phyloP scores from a whole-genome alignment of 495 filamentous ascomycete species.

The Rusavskia elegans region DNA sequence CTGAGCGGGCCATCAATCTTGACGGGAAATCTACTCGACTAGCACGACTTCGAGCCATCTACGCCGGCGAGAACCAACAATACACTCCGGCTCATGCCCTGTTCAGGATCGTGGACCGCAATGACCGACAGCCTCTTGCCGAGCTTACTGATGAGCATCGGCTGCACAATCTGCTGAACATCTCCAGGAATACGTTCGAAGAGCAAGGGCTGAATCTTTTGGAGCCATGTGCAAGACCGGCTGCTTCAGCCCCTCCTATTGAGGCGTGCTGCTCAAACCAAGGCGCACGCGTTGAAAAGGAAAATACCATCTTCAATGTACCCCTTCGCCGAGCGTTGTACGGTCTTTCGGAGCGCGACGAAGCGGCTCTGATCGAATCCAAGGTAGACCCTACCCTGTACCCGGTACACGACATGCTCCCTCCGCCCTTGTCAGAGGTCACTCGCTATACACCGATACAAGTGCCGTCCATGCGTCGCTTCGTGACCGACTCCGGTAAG shows the following conservation, averaged over 20 bases:
- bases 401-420: conserved; percentile 42
- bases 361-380: conserved; percentile 54
- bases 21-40: conserved; percentile 28
- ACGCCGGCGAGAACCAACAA: conserved; percentile 39
- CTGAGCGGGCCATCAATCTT: conserved; percentile 48
- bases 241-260: conserved; percentile 76
- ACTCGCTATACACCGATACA: conserved; percentile 74
- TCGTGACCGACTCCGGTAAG: conserved; percentile 96
- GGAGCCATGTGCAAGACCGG: conserved; percentile 62
- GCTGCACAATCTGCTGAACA: conserved; percentile 59
- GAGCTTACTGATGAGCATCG: conserved; percentile 59
- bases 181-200: conserved; percentile 51
- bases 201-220: conserved; percentile 55
- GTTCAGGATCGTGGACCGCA: conserved; percentile 60
- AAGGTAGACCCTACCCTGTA: conserved; percentile 49
- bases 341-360: conserved; percentile 40
- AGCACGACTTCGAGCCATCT: conserved; percentile 39
- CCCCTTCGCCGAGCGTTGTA: conserved; percentile 59
- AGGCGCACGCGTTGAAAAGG: conserved; percentile 46
- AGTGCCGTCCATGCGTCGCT: conserved; percentile 95
- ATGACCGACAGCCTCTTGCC: conserved; percentile 47
- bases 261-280: conserved; percentile 60
- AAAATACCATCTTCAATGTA: conserved; percentile 64
- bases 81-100: conserved; percentile 53
- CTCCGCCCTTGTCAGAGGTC: conserved; percentile 61